Conservation (phyloP, 164 flowering plant species). For the Kingdonia uniflora region DNA sequence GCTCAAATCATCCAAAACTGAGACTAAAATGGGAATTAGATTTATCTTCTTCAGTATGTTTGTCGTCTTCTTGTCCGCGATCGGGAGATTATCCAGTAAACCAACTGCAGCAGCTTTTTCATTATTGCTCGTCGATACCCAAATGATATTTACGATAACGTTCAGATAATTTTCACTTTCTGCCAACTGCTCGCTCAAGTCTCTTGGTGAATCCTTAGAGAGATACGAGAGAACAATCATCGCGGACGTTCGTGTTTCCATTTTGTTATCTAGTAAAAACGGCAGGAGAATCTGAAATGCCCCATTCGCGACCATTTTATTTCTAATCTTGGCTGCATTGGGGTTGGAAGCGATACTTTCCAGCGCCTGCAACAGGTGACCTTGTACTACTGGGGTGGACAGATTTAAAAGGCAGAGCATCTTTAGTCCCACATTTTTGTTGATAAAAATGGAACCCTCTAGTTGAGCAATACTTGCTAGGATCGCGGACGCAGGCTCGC, state of each 20-base stretch:
- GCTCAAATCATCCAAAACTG: constrained; percentile 20
- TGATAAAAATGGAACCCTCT: constrained; percentile 40
- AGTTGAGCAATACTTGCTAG: constrained; percentile 74
- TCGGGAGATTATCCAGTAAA: constrained; percentile 56
- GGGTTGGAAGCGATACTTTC: constrained; percentile 52
- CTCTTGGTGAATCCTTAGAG: constrained; percentile 42
- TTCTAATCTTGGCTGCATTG: constrained; percentile 45
- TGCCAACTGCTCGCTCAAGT: constrained; percentile 41
- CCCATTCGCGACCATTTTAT: constrained; percentile 58
- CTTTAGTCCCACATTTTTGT: constrained; percentile 57
- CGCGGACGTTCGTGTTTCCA: constrained; percentile 36
- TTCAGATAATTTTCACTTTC: constrained; percentile 33
- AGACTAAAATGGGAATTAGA: constrained; percentile 43
- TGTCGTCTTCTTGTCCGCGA: constrained; percentile 46
- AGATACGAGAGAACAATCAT: constrained; percentile 48
- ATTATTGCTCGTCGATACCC: constrained; percentile 27
- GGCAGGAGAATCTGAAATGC: constrained; percentile 66
- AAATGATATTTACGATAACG: constrained; percentile 30
- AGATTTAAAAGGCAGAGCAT: constrained; percentile 71
- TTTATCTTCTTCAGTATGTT: constrained; percentile 36
- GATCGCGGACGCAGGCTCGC: constrained; percentile 86
- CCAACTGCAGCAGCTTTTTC: constrained; percentile 72
- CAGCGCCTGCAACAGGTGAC: constrained; percentile 58
- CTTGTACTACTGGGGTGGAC: constrained; percentile 53
- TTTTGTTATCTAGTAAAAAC: constrained; percentile 37